phyloP scores from a whole-genome alignment of 2,329 filamentous ascomycete species.

The Neonectria ditissima region DNA sequence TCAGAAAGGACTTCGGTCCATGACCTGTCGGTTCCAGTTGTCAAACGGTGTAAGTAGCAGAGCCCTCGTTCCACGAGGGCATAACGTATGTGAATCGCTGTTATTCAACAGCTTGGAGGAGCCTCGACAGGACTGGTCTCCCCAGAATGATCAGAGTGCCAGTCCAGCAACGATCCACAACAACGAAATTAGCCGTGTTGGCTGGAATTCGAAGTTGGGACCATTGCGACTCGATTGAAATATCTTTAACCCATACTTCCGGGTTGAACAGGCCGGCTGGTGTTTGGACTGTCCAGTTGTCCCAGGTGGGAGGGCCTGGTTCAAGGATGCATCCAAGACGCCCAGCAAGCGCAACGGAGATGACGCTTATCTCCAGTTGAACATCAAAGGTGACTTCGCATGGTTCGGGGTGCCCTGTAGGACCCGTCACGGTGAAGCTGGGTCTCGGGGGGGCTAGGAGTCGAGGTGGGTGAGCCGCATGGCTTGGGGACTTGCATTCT shows the following conservation, averaged over 20 bases:
- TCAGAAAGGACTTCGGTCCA: neutral
- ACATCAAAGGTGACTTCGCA: neutral
- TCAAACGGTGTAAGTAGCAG: neutral
- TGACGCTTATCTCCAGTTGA: neutral
- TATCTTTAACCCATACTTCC: neutral
- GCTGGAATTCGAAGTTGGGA: neutral
- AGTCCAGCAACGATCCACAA: neutral
- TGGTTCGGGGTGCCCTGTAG: neutral
- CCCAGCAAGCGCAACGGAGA: neutral
- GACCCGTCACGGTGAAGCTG: neutral
- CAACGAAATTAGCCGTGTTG: neutral
- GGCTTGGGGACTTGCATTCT: neutral
- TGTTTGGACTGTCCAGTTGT: neutral
- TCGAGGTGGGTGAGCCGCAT: neutral
- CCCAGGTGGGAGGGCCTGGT: neutral
- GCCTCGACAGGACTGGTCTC: neutral
- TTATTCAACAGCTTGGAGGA: neutral
- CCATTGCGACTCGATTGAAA: neutral
- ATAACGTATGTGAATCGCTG: neutral
- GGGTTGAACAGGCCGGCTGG: neutral
- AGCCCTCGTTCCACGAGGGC: no score
- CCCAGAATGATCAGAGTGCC: neutral
- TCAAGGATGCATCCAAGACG: neutral
- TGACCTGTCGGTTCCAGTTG: neutral
- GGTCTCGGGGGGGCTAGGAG: no score